Conservation (phyloP, 2,329 filamentous ascomycete species). For the Microcyclospora pomicola region DNA sequence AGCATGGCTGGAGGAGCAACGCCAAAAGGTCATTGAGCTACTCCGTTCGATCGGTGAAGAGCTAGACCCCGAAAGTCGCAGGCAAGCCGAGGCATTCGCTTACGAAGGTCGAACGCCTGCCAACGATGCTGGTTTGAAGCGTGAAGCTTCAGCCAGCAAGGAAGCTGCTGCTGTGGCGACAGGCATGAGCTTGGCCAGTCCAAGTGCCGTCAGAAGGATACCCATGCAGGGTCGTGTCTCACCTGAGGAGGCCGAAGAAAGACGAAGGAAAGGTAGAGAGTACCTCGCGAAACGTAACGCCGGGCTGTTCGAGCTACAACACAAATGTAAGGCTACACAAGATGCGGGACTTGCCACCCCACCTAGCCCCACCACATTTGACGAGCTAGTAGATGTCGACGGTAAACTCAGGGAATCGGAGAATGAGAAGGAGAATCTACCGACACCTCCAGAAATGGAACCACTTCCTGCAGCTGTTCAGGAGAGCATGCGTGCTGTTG, state of each 20-base stretch:
- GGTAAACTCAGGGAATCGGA: conserved; percentile 15
- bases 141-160: conserved; percentile 18
- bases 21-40: conserved; percentile 46
- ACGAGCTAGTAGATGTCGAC: conserved; percentile 19
- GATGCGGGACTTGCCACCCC: conserved; percentile 8
- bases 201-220: conserved; percentile 17
- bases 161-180: conserved; percentile 23
- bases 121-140: conserved; percentile 15
- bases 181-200: conserved; percentile 14
- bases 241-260: conserved; percentile 20
- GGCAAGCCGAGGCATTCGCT: conserved; percentile 23
- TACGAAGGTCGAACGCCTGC: conserved; percentile 22
- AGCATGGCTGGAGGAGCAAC: conserved; percentile 47
- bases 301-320: conserved; percentile 21
- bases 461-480: conserved; percentile 8
- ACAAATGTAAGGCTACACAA: conserved; percentile 12
- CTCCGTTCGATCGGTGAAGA: conserved; percentile 48
- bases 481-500: conserved; percentile 14
- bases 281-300: conserved; percentile 23
- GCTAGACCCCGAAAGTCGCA: conserved; percentile 34
- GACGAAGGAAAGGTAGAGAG: conserved; percentile 22
- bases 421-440: conserved; percentile 7
- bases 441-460: conserved; percentile 8
- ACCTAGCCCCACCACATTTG: conserved; percentile 17
- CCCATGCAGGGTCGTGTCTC: conserved; percentile 17